These are phyloP conservation scores for Moesziomyces sp. DNA, from an alignment of 1,284 basidiomycete genomes.

Conservation along the genomic window DNA sequence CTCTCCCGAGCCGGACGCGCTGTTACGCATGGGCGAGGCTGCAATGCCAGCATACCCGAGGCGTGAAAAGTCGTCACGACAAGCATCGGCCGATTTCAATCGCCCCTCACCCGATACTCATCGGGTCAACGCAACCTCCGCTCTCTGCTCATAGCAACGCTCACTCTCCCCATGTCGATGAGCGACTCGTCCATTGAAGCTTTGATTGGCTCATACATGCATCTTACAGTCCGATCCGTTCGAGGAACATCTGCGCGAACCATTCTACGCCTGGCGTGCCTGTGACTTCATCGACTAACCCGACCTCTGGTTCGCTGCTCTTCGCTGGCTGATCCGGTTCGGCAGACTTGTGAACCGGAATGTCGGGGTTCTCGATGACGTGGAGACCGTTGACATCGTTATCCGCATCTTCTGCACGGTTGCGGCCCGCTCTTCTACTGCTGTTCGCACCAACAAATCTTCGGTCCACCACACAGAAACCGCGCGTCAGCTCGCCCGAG, in stretches of 20 bases:
- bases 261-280: constrained; percentile 52
- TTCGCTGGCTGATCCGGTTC: neutral
- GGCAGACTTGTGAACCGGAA: constrained; percentile 11
- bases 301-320: constrained; percentile 18
- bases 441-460: constrained; percentile 34
- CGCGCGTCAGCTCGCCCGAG: constrained; percentile 56
- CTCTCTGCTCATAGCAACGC: neutral
- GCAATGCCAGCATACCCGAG: neutral
- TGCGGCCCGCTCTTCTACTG: constrained; percentile 40
- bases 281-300: constrained; percentile 47
- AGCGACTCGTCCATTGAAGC: too few relatives aligned
- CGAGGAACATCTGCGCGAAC: constrained; percentile 54
- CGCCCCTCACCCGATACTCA: neutral
- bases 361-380: constrained; percentile 28
- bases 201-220: too few relatives aligned
- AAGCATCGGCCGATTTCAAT: neutral
- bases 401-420: constrained; percentile 39
- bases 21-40: constrained; percentile 12
- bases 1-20: constrained; percentile 29
- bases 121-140: neutral
- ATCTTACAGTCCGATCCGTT: constrained; percentile 33
- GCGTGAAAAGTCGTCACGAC: neutral
- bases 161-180: too few relatives aligned
- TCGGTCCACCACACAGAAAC: constrained; percentile 61
- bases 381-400: constrained; percentile 8